Base-by-base conservation (phyloP, 768 basidiomycete species). In the Brasilioporus rufonigricans region DNA sequence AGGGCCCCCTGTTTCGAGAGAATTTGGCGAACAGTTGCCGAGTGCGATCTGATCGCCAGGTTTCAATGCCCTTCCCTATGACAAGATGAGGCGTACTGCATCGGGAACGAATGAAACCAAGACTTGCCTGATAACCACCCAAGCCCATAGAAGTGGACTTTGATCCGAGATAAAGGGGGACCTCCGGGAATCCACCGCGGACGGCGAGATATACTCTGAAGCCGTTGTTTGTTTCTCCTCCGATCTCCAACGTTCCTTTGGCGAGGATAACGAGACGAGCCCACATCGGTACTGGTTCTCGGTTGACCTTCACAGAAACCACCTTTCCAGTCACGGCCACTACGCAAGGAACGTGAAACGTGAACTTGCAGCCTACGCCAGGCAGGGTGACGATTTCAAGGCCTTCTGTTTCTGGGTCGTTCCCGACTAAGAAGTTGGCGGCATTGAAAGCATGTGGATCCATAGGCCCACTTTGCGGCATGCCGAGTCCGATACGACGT, bases 401-500 rank as follows among this genome's bases (percentile, higher is more conserved):
- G 0, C 73, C 81, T 63, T 87, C 87, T 0, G 68, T 79, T 10
- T 65, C 74, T 2, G 64, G 59, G 0, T 67, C 53, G 62, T 88
- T 89, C 5, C 81, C 80, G 5, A 78, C 83, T 14, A 89, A 70
- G 33, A 81, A 57, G 60, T 88, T 87, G 10, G 80, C 86, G 1
- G 75, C 71, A 23, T 75, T 66, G 65, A 84, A 82, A 0, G 86
- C 81, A 11, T 80, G 63, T 11, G 73, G 54, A 61, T 89, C 87
- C 81, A 86, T 83, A 0, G 85, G 82, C 0, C 87, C 87, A 55
- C 81, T 80, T 14, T 71, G 75, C 0, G 87, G 87, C 3, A 87
- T 77, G 2, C 86, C 87, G 31, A 79, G 68, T 1, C 82, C 80
- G 0, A 80, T 73, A 0, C 61, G 63, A 1, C 85, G 76, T 0